These are phyloP conservation scores for Chondrus crispus DNA, from an alignment of 23 red algal species.

Conservation along the genomic window DNA sequence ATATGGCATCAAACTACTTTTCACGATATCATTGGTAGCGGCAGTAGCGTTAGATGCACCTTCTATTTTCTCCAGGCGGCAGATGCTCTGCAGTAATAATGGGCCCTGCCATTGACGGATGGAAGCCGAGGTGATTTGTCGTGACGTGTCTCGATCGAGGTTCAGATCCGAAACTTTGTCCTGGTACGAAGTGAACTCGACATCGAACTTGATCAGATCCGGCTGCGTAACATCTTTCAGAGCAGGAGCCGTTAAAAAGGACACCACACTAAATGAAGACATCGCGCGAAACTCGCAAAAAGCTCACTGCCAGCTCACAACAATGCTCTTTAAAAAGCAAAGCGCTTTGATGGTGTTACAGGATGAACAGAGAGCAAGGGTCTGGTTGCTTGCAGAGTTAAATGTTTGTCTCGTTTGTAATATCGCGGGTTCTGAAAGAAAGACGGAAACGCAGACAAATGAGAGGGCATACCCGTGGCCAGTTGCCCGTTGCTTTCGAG, in stretches of 20 bases:
- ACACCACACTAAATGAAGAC: background rate
- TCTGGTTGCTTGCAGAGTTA: no score
- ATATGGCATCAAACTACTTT: background rate
- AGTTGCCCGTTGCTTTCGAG: no score
- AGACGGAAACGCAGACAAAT: no score
- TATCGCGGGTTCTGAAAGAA: no score
- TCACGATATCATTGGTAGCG: background rate
- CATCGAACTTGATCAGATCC: background rate
- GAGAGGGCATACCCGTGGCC: no score
- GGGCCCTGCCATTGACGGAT: background rate
- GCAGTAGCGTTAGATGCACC: background rate
- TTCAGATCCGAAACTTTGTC: background rate
- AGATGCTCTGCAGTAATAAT: background rate
- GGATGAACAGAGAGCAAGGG: no score
- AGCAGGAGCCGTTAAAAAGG: background rate
- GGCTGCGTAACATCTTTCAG: background rate
- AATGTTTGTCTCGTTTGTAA: no score
- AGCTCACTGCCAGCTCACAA: no score
- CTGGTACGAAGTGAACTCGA: background rate
- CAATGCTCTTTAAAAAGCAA: conserved; percentile 6
- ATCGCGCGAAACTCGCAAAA: background rate
- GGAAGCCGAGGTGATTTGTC: background rate
- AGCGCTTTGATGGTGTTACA: conserved; percentile 12
- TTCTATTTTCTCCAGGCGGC: background rate
- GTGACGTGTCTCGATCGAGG: background rate